Evolutionary conservation across 495 filamentous ascomycete genomes (phyloP), one percentile per base, ranked within the genome.

Genomic region (Trichoderma gamsii): DNA sequence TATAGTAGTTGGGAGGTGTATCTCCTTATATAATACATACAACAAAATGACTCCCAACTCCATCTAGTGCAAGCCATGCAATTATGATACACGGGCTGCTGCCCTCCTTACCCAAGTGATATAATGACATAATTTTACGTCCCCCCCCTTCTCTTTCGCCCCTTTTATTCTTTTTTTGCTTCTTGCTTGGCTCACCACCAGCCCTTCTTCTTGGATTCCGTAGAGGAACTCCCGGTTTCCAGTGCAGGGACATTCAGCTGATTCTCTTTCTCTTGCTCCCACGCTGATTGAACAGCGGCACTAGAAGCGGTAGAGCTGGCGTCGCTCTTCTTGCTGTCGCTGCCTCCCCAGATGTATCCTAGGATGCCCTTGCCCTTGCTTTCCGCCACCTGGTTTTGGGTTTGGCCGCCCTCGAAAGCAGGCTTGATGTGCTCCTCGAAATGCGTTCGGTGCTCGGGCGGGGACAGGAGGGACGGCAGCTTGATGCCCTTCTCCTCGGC

Each of bases 231-330:
- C 61, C 72, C 61, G 27, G 32, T 67, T 32, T 72, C 70, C 21
- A 76, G 66, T 5, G 79, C 82, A 52, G 84, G 64, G 70, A 82
- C 82, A n/a, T 70, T 70, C 66, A 74, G 73, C 73, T 85, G 79
- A 63, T 79, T 83, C 67, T 80, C 78, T 69, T 78, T 79, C 74
- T 85, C 82, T 44, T 77, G 71, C 65, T 80, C 80, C 66, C 83
- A 80, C 21, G 85, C 87, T 25, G 81, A 69, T 66, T 74, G 77
- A 27, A 77, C 79, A 66, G 12, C 79, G 52, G 12, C n/a, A 43
- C 38, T 32, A 35, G 63, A 16, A 65, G 21, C n/a, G 13, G 27
- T 23, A 4, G 27, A 4, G 65, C 65, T 44, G 5, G 41, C 13
- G 11, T 25, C 51, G 71, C 76, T 76, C 35, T 74, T 73, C 69